Evolutionary conservation across 2,329 filamentous ascomycete species (phyloP), one percentile per base, ranked within the genome.

Genomic region (Didymella pomorum): DNA sequence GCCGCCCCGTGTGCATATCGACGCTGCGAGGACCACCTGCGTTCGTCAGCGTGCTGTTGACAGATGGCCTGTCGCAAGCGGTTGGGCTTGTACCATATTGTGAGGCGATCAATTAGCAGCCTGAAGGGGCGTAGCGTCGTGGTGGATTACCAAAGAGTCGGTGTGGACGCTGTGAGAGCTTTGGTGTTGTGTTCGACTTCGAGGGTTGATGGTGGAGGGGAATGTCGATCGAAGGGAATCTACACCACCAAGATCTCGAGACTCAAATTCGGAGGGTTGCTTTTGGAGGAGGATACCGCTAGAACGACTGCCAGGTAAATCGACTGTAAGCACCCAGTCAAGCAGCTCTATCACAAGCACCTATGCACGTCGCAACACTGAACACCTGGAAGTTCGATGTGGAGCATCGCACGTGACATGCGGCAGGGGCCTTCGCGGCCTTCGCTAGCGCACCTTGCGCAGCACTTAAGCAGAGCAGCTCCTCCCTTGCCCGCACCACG

Each of bases 1-100:
- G 78, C 95, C 95, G 78, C 95, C 95, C 71, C 95, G 89, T 78
- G 96, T 99, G 82, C 94, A 98, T 84, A 99, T 97, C 74, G 95
- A 98, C 74, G 95, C 95, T 80, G 94, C 95, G 79, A 99, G 92
- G 79, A 99, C 92, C 79, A 99, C 95, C 95, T 97, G 64, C 48
- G 28, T 53, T 48, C 44, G 65, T 71, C 61, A 72, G 69, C 64
- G 58, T 52, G 56, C 47, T 67, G 56, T 48, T 54, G 56, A 39
- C 50, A 54, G 50, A 49, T 39, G 33, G 56, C 41, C 23, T 31
- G 12, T 25, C 11, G 5, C 37, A 12, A 14, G 29, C 18, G 11
- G 11, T 5, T 18, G 29, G 21, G 11, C 16, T n/a, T 55, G 53
- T 72, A 77, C 75, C 75, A 76, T 77, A 42, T 43, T 69, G 20